Evolutionary conservation across 2,329 filamentous ascomycete genomes (phyloP).

Genomic region (Fusarium tuaranense): DNA sequence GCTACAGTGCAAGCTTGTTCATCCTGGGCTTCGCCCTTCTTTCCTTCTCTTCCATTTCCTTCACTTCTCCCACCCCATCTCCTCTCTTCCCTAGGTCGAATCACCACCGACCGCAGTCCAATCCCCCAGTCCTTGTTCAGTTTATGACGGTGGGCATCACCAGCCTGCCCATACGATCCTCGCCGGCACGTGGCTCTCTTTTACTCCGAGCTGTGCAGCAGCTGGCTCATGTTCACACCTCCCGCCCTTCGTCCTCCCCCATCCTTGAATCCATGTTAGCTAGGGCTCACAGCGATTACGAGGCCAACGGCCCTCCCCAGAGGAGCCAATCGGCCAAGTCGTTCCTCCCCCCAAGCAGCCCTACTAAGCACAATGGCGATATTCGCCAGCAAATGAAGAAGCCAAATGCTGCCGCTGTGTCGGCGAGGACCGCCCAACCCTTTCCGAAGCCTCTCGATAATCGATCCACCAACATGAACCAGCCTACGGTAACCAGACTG

Average conservation of each 20-base stretch:
- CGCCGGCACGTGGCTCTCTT: slow-evolving; percentile 48
- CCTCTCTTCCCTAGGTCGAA: not conserved
- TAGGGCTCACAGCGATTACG: slow-evolving; percentile 52
- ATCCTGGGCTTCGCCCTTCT: not conserved
- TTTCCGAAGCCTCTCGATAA: slow-evolving; percentile 43
- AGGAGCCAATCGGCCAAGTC: slow-evolving; percentile 59
- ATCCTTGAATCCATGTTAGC: slow-evolving; percentile 50
- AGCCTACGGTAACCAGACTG: slow-evolving; percentile 28
- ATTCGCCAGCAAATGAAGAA: slow-evolving; percentile 65
- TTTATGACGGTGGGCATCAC: slow-evolving; percentile 53
- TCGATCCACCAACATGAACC: slow-evolving; percentile 50
- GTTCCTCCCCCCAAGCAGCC: slow-evolving; percentile 69
- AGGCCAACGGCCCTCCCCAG: slow-evolving; percentile 52
- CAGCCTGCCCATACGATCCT: slow-evolving; percentile 50
- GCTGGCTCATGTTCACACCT: slow-evolving; percentile 41
- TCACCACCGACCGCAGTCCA: not conserved
- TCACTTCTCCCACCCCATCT: not conserved
- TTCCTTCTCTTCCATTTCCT: not conserved
- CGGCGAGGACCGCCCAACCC: slow-evolving; percentile 52
- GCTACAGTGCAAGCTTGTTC: not conserved
- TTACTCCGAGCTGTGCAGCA: slow-evolving; percentile 39
- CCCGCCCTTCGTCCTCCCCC: slow-evolving; percentile 22
- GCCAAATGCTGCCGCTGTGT: slow-evolving; percentile 53
- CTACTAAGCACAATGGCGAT: slow-evolving; percentile 56
- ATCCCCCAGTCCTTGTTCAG: slow-evolving; percentile 2